Evolutionary conservation across 2,329 filamentous ascomycete genomes (phyloP).

Genomic region (Ascochyta rabiei): DNA sequence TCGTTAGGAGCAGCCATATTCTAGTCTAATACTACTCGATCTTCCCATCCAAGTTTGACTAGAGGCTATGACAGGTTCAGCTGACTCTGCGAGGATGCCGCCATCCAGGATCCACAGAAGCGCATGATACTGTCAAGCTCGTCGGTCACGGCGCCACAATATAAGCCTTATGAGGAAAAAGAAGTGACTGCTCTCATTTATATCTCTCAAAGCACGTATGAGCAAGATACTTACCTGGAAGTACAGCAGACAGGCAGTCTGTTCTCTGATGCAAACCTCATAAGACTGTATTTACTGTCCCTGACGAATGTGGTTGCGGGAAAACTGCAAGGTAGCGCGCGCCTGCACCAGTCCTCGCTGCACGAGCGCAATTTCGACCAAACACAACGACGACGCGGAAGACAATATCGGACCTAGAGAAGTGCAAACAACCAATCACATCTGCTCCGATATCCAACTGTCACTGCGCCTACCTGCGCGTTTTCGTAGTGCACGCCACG

Average conservation of each 20-base stretch:
- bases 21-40: no score
- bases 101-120: background rate
- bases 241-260: no score
- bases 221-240: no score
- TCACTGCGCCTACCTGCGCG: background rate
- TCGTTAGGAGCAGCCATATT: no score
- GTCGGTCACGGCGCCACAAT: background rate
- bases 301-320: background rate
- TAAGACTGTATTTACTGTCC: background rate
- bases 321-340: no score
- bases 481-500: slow-evolving; percentile 5
- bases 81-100: no score
- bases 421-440: background rate
- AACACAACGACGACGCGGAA: background rate
- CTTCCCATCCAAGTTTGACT: no score
- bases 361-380: background rate
- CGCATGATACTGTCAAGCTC: background rate
- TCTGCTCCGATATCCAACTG: background rate
- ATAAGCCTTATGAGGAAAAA: background rate
- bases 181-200: background rate
- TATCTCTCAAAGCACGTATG: no score
- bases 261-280: no score
- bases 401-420: slow-evolving; percentile 1
- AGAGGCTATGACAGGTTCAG: no score
- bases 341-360: background rate